Percentiles rank a stretch among this genome's conserved stretches.
These are phyloP conservation scores for Strobilomyces confusus DNA, from an alignment of 768 basidiomycete genomes.

Conservation along the genomic window DNA sequence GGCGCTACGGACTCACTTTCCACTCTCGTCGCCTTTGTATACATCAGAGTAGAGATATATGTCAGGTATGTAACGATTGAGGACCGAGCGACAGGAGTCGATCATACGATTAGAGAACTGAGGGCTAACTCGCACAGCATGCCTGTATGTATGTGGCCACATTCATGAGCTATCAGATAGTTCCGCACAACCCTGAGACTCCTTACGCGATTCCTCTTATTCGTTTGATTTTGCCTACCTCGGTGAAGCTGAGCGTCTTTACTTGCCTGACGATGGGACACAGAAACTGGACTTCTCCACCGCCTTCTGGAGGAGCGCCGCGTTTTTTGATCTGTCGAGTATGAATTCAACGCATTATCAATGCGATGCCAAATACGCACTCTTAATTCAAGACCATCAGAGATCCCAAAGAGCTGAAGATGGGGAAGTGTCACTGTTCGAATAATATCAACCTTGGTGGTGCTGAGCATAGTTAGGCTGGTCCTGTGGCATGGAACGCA, in stretches of 20 bases:
- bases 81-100: conserved; percentile 84
- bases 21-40: conserved; percentile 95
- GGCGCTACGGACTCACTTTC: conserved; percentile 64
- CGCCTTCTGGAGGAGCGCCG: conserved; percentile 87
- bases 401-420: conserved; percentile 84
- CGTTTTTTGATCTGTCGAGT: conserved; percentile 81
- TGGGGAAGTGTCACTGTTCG: conserved; percentile 90
- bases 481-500: conserved; percentile 34
- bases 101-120: conserved; percentile 99
- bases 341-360: background rate
- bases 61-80: conserved; percentile 97
- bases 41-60: conserved; percentile 98
- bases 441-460: conserved; percentile 72
- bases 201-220: conserved; percentile 95
- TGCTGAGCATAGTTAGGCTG: conserved; percentile 2
- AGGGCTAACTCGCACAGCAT: conserved; percentile 94
- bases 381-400: conserved; percentile 85
- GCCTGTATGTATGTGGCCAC: conserved; percentile 50
- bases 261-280: conserved; percentile 89
- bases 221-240: conserved; percentile 86
- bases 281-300: conserved; percentile 91
- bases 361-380: conserved; percentile 37
- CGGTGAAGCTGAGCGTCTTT: conserved; percentile 90
- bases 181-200: background rate
- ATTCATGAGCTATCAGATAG: background rate